Conservation (phyloP, 495 filamentous ascomycete genomes). For the Podospora pseudoanserina region DNA sequence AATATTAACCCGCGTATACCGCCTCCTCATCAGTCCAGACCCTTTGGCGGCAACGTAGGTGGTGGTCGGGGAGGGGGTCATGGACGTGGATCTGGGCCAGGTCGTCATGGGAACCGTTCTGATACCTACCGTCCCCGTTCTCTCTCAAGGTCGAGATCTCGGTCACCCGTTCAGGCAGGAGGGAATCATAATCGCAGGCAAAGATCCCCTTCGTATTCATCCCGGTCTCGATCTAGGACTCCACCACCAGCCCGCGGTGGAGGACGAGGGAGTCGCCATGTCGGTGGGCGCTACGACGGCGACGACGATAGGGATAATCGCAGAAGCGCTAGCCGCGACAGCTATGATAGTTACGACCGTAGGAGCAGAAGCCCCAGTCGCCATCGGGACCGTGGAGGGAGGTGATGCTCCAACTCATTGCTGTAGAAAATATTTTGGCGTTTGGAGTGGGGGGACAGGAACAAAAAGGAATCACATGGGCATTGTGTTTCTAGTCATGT, state of each 20-base stretch:
- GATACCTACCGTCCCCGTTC: slow-evolving; percentile 54
- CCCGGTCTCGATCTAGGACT: slow-evolving; percentile 49
- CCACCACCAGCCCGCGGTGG: slow-evolving; percentile 40
- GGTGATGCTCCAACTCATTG: slow-evolving; percentile 17
- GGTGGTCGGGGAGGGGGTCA: slow-evolving; percentile 30
- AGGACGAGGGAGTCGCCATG: slow-evolving; percentile 40
- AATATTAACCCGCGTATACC: slow-evolving; percentile 46
- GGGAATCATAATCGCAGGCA: slow-evolving; percentile 33
- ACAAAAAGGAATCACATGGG: not conserved
- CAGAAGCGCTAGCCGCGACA: slow-evolving; percentile 61
- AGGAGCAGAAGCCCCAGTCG: slow-evolving; percentile 30
- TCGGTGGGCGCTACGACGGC: slow-evolving; percentile 36
- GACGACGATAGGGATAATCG: slow-evolving; percentile 20
- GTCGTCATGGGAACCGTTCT: slow-evolving; percentile 43
- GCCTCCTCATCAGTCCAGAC: slow-evolving; percentile 34
- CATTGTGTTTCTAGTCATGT: slow-evolving; percentile 10
- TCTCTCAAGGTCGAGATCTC: slow-evolving; percentile 46
- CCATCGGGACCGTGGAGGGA: slow-evolving; percentile 24
- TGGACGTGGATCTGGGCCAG: slow-evolving; percentile 34
- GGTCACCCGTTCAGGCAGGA: slow-evolving; percentile 34
- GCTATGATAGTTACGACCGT: slow-evolving; percentile 48
- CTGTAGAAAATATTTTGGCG: slow-evolving; percentile 7
- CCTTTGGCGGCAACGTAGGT: slow-evolving; percentile 30
- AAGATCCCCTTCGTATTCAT: slow-evolving; percentile 50
- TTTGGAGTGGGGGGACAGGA: slow-evolving; percentile 4